Evolutionary conservation across 1,139 yeast genomes (phyloP).

Genomic region (Sugiyamaella novakii): DNA sequence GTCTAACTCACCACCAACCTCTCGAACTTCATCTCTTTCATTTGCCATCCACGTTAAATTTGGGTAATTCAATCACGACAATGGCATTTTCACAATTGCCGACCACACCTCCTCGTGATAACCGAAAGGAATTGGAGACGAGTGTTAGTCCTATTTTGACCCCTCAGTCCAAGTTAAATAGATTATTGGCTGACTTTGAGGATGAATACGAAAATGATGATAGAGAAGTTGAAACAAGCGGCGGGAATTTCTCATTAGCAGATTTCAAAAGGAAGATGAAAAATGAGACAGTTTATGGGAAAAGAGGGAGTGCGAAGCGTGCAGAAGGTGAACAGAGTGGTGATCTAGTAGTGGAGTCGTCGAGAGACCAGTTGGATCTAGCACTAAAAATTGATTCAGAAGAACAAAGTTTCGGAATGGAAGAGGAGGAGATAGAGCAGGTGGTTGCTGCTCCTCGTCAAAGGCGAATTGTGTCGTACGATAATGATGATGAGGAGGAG

Average conservation of each 20-base stretch:
- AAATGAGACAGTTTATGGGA: not conserved
- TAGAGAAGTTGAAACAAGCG: not conserved
- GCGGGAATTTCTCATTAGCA: constrained; percentile 4
- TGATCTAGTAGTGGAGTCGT: not conserved
- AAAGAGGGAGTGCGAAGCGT: not conserved
- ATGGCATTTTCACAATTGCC: not conserved
- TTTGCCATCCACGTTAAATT: not conserved
- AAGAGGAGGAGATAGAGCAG: too few relatives aligned
- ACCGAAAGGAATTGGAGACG: not conserved
- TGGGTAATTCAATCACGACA: too few relatives aligned
- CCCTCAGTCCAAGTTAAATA: constrained; percentile 13
- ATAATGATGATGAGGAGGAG: not conserved
- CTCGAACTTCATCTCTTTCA: not conserved
- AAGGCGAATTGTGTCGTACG: too few relatives aligned
- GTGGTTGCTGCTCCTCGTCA: too few relatives aligned
- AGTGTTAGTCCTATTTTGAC: constrained; percentile 6
- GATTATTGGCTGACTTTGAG: constrained; percentile 12
- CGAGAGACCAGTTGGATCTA: not conserved
- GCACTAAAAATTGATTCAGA: too few relatives aligned
- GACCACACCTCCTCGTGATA: constrained; percentile 1
- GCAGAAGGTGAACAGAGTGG: not conserved
- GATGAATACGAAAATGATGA: constrained; percentile 8
- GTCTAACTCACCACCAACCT: too few relatives aligned
- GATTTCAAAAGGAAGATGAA: constrained; percentile 15
- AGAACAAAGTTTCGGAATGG: too few relatives aligned